A percentile compares a stretch with the other conserved stretches of the same genome.
Evolutionary conservation across 805 yeast species (phyloP).

Genomic region (Metschnikowia cubensis): DNA sequence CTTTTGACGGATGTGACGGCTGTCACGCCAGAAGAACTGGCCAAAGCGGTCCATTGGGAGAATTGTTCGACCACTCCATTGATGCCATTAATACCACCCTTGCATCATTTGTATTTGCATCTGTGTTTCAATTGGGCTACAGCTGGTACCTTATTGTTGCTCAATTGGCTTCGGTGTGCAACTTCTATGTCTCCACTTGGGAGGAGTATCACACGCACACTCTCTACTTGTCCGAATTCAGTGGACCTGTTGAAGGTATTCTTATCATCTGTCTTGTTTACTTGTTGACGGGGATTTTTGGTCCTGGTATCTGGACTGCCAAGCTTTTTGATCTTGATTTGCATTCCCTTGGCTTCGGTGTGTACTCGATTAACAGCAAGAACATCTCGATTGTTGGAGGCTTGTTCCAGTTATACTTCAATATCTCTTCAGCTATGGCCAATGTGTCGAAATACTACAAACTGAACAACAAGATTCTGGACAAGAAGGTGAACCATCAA

Average conservation of each 20-base stretch:
- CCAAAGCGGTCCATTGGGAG: conserved; percentile 93
- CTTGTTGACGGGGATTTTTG: conserved; percentile 60
- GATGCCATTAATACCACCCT: conserved; percentile 75
- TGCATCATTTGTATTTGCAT: conserved; percentile 67
- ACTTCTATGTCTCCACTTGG: conserved; percentile 91
- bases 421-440: conserved; percentile 61
- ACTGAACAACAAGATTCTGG: conserved; percentile 19
- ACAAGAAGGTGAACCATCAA: conserved; percentile 22
- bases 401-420: conserved; percentile 54
- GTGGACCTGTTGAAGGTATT: conserved; percentile 96
- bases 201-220: conserved; percentile 91
- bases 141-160: conserved; percentile 56
- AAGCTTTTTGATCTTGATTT: conserved; percentile 40
- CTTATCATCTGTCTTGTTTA: conserved; percentile 55
- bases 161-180: conserved; percentile 70
- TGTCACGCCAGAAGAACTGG: conserved; percentile 93
- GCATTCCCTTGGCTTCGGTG: conserved; percentile 26
- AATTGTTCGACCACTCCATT: conserved; percentile 85
- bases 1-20: conserved; percentile 96
- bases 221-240: conserved; percentile 68
- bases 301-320: conserved; percentile 64
- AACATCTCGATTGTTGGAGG: conserved; percentile 49
- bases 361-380: conserved; percentile 35
- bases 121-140: conserved; percentile 75
- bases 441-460: conserved; percentile 52